Evolutionary conservation across 2,329 filamentous ascomycete species (phyloP).

Genomic region (Diaporthe amygdali): DNA sequence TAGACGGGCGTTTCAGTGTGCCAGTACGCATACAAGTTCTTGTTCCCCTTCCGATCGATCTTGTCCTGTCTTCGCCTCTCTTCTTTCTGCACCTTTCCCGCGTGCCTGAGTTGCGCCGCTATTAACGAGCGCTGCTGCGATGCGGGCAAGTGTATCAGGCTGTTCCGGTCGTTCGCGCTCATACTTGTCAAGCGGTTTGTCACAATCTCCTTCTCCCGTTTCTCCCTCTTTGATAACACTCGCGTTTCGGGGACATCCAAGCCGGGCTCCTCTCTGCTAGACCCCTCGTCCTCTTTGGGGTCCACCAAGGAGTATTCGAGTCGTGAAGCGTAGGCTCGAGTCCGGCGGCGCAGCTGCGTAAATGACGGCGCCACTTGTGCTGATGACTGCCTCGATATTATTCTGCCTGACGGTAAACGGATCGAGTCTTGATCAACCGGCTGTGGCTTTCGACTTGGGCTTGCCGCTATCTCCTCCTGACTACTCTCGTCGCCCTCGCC

Average conservation of each 20-base stretch:
- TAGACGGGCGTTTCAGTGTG: constrained; percentile 39
- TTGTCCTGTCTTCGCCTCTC: constrained; percentile 33
- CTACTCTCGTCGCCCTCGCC: not conserved
- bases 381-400: constrained; percentile 33
- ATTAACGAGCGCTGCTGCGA: constrained; percentile 37
- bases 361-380: not conserved
- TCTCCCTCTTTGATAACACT: constrained; percentile 20
- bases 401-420: constrained; percentile 41
- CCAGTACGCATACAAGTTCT: constrained; percentile 41
- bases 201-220: constrained; percentile 8
- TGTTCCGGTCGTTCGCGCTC: constrained; percentile 33
- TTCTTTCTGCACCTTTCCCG: constrained; percentile 34
- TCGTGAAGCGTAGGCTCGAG: not conserved
- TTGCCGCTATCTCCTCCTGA: not conserved
- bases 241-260: not conserved
- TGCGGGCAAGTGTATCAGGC: constrained; percentile 34
- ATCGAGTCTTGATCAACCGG: constrained; percentile 36
- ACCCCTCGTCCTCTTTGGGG: not conserved
- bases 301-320: not conserved
- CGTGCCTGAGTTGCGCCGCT: constrained; percentile 33
- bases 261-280: not conserved
- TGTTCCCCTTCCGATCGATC: constrained; percentile 39
- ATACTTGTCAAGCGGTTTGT: constrained; percentile 32
- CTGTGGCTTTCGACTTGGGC: constrained; percentile 3
- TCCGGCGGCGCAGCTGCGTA: not conserved